phyloP scores from a whole-genome alignment of 1,284 basidiomycete genomes.

The Pseudozyma pruni region DNA sequence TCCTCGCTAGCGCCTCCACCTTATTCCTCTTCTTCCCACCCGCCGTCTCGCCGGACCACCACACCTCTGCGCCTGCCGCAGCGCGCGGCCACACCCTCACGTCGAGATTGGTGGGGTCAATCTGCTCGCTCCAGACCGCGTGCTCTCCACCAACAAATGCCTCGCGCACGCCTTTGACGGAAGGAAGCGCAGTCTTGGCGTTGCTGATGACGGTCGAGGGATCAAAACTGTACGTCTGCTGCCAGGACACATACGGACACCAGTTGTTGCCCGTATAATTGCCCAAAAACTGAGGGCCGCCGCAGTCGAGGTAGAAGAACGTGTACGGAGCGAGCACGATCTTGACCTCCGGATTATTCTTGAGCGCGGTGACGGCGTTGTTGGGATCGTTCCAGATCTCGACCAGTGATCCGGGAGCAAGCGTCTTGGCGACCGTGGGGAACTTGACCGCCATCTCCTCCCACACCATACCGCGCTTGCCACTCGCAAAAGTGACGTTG shows the following conservation, averaged over 20 bases:
- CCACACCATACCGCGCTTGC: conserved; percentile 78
- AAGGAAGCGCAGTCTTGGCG: conserved; percentile 4
- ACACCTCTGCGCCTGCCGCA: conserved; percentile 80
- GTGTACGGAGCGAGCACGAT: conserved; percentile 72
- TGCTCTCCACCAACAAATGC: conserved; percentile 78
- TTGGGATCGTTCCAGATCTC: conserved; percentile 78
- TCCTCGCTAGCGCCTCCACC: conserved; percentile 76
- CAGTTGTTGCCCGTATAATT: conserved; percentile 73
- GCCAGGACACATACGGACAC: conserved; percentile 61
- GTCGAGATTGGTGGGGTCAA: conserved; percentile 78
- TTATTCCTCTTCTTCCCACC: conserved; percentile 70
- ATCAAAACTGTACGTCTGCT: conserved; percentile 77
- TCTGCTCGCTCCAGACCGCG: conserved; percentile 82
- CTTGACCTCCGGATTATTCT: conserved; percentile 76
- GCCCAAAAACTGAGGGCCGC: conserved; percentile 82
- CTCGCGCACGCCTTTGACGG: background rate
- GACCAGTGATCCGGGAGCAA: conserved; percentile 77
- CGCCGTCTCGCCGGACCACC: conserved; percentile 77
- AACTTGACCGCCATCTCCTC: conserved; percentile 71
- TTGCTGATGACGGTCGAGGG: conserved; percentile 69
- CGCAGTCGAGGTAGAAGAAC: conserved; percentile 78
- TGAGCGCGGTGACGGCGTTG: conserved; percentile 74
- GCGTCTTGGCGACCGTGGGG: conserved; percentile 66
- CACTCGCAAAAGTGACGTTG: conserved; percentile 69
- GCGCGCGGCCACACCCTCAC: conserved; percentile 80